Conservation (phyloP, 2,329 filamentous ascomycete species). For the Phialophora verrucosa region DNA sequence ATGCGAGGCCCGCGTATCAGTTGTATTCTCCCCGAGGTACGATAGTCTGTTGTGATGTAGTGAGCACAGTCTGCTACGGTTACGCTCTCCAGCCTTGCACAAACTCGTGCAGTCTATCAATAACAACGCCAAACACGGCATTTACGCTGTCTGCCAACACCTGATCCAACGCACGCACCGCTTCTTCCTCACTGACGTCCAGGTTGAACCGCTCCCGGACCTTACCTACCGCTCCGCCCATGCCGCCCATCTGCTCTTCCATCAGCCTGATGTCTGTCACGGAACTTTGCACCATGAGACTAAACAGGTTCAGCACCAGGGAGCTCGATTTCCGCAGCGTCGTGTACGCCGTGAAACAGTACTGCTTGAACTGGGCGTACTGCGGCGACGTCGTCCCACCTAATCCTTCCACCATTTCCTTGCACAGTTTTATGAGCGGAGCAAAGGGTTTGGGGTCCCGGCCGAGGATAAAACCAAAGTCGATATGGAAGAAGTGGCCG, state of each 20-base stretch:
- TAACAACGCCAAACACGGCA: constrained; percentile 88
- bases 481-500: constrained; percentile 96
- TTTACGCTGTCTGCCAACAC: constrained; percentile 90
- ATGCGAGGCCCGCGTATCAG: too few relatives aligned
- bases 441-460: constrained; percentile 97
- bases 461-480: constrained; percentile 97
- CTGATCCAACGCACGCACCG: constrained; percentile 82
- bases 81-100: constrained; percentile 88
- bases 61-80: constrained; percentile 3
- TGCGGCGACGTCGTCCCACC: constrained; percentile 80
- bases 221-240: constrained; percentile 74
- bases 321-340: constrained; percentile 88
- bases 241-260: constrained; percentile 69
- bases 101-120: constrained; percentile 92
- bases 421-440: constrained; percentile 93
- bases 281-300: constrained; percentile 95
- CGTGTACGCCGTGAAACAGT: constrained; percentile 93
- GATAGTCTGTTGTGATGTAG: too few relatives aligned
- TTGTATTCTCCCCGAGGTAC: too few relatives aligned
- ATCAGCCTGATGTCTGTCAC: constrained; percentile 94
- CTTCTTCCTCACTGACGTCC: constrained; percentile 89
- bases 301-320: constrained; percentile 92
- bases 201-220: constrained; percentile 94
- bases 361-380: constrained; percentile 89
- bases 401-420: constrained; percentile 99